These are phyloP conservation scores for Alternaria burnsii DNA, from an alignment of 2,329 filamentous ascomycete genomes.

Conservation along the genomic window DNA sequence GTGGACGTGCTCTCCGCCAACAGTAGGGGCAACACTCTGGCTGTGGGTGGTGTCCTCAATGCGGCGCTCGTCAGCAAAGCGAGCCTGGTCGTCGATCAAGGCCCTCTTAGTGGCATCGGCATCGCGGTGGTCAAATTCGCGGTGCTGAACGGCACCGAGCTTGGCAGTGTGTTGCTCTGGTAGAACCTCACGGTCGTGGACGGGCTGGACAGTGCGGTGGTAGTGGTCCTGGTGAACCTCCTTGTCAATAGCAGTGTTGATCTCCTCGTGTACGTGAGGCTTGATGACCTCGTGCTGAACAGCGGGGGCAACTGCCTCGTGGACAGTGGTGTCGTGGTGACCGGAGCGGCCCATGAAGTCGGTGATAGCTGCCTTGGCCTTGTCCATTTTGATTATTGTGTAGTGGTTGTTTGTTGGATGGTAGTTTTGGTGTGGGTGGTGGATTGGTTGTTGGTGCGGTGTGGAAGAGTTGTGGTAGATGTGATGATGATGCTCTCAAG, in stretches of 20 bases:
- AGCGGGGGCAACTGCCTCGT: conserved; percentile 69
- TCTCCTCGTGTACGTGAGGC: conserved; percentile 68
- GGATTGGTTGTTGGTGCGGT: conserved; percentile 4
- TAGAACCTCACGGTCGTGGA: conserved; percentile 63
- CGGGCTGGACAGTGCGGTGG: conserved; percentile 73
- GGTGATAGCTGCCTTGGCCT: conserved; percentile 69
- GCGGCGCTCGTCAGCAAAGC: conserved; percentile 62
- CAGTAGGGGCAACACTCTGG: conserved; percentile 56
- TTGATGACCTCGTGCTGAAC: conserved; percentile 69
- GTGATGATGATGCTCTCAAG: conserved; percentile 20
- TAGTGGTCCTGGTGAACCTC: conserved; percentile 78
- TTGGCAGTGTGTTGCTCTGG: conserved; percentile 72
- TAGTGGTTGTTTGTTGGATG: conserved; percentile 5
- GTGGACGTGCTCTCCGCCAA: conserved; percentile 70
- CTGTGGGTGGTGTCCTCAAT: conserved; percentile 61
- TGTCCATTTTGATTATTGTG: conserved; percentile 59
- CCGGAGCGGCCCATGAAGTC: conserved; percentile 68
- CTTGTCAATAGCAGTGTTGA: conserved; percentile 69
- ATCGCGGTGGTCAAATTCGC: conserved; percentile 68
- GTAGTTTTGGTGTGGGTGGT: conserved; percentile 4
- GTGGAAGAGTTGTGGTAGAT: conserved; percentile 17
- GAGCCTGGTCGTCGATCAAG: conserved; percentile 58
- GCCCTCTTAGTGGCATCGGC: conserved; percentile 47
- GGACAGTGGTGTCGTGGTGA: conserved; percentile 74
- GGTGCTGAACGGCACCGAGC: conserved; percentile 66